Base-by-base conservation (phyloP, 192 early-diverging fungal genomes). In the Thoreauomyces humboldtii region DNA sequence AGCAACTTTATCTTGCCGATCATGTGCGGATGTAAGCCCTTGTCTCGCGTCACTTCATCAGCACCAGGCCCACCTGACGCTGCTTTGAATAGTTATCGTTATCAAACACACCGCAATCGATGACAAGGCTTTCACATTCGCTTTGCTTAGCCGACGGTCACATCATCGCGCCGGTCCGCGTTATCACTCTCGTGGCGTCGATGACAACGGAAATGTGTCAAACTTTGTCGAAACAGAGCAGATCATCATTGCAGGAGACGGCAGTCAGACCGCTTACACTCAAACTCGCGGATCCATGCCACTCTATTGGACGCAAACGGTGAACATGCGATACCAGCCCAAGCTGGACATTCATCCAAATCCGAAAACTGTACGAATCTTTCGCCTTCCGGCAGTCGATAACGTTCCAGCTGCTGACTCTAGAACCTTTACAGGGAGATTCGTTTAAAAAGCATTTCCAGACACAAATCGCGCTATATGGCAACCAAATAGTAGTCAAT, bases 151-250 rank as follows among this genome's bases (percentile, higher is more conserved):
- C 27, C 89, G 95, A 43, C 85, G 92, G 19, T 91, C 86, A 33
- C 84, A 89, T 63, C 84, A 86, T 70, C 52, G 67, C 19, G 67
- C 70, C 25, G 91, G 96, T 58, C 91, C 93, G 2, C 88, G 97
- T 21, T 99, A 89, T 72, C 89, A 96, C 70, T 88, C 89, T 32
- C 88, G 97, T 48, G 95, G 97, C 59, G 86, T 96, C 27, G 95
- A 99, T 70, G 84, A 81, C 42, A 59, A 89, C 2, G 97, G 95
- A 28, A 87, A 96, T 67, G 95, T 97, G 32, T 91, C 97, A 36
- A 99, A 99, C 74, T 97, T 86, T 73, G 92, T 93, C 7, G 97
- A 99, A 77, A 98, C 94, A 2, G 95, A 99, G 70, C 95, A 97
- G 79, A 77, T 98, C 47, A 81, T 93, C 5, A 73, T 87, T 53